These are phyloP conservation scores for Mortierella antarctica DNA, from an alignment of 192 early-diverging fungal species.

Conservation along the genomic window DNA sequence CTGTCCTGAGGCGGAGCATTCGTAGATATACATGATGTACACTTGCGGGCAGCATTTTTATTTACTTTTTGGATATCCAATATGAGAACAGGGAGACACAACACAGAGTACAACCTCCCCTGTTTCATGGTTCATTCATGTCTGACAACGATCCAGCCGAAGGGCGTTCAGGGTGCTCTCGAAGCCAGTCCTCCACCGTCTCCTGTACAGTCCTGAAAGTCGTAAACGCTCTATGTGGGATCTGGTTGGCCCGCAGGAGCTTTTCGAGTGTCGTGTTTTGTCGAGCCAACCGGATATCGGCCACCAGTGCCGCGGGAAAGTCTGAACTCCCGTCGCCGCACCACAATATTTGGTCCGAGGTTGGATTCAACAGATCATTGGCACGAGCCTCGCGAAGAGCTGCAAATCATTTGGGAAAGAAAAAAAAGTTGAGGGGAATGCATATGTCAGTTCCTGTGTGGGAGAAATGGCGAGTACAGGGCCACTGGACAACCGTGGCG, in stretches of 20 bases:
- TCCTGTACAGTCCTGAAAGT: slow-evolving; percentile 26
- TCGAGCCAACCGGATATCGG: slow-evolving; percentile 31
- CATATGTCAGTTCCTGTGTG: too few relatives aligned
- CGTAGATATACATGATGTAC: too few relatives aligned
- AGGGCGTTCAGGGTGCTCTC: neutral
- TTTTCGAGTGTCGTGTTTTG: slow-evolving; percentile 30
- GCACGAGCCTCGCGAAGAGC: slow-evolving; percentile 27
- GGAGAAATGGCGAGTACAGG: neutral
- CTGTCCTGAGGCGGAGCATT: too few relatives aligned
- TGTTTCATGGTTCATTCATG: too few relatives aligned
- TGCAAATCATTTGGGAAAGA: neutral
- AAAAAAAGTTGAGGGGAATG: neutral
- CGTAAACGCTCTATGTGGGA: slow-evolving; percentile 16
- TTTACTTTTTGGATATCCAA: too few relatives aligned
- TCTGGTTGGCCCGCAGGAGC: slow-evolving; percentile 22
- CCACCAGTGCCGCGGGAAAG: slow-evolving; percentile 30
- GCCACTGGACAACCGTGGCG: neutral
- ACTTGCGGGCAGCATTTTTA: too few relatives aligned
- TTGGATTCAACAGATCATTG: slow-evolving; percentile 22
- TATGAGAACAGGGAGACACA: too few relatives aligned
- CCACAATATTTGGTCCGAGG: slow-evolving; percentile 27
- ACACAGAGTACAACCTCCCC: too few relatives aligned
- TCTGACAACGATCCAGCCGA: too few relatives aligned
- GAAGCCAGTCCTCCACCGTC: slow-evolving; percentile 20
- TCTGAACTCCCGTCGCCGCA: slow-evolving; percentile 47